A percentile compares a stretch with the other conserved stretches of the same genome.
phyloP scores from a whole-genome alignment of 805 yeast species.

The Sugiyamaella smithiae region DNA sequence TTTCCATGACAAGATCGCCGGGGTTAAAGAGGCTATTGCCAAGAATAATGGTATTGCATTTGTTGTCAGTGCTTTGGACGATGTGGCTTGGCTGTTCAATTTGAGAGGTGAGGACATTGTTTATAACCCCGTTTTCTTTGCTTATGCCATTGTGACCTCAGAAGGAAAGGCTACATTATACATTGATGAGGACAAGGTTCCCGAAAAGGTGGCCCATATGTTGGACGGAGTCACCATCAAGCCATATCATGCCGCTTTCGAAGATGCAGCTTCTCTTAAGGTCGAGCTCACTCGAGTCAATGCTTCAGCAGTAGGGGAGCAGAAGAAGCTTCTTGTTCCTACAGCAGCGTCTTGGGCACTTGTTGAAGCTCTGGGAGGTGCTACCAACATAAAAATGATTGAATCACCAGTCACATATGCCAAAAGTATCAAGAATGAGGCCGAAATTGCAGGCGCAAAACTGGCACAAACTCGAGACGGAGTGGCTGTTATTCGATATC shows the following conservation, averaged over 20 bases:
- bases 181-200: slow-evolving; percentile 47
- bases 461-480: slow-evolving; percentile 84
- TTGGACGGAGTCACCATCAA: slow-evolving; percentile 48
- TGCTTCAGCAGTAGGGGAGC: slow-evolving; percentile 13
- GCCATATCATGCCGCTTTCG: slow-evolving; percentile 58
- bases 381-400: slow-evolving; percentile 40
- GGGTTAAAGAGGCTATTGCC: slow-evolving; percentile 34
- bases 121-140: slow-evolving; percentile 82
- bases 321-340: slow-evolving; percentile 49
- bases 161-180: slow-evolving; percentile 47
- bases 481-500: slow-evolving; percentile 64
- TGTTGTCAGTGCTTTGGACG: slow-evolving; percentile 74
- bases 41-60: slow-evolving; percentile 42
- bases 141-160: slow-evolving; percentile 54
- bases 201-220: slow-evolving; percentile 39
- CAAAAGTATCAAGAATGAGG: slow-evolving; percentile 72
- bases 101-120: slow-evolving; percentile 80
- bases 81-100: slow-evolving; percentile 87
- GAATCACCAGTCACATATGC: slow-evolving; percentile 61
- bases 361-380: slow-evolving; percentile 47
- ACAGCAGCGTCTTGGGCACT: slow-evolving; percentile 67
- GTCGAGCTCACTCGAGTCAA: slow-evolving; percentile 15
- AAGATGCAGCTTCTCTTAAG: slow-evolving; percentile 41
- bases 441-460: slow-evolving; percentile 69
- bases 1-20: slow-evolving; percentile 53